Percentiles rank a stretch among this genome's conserved stretches.
Conservation (phyloP, 495 filamentous ascomycete genomes). For the Aspergillus baeticus region DNA sequence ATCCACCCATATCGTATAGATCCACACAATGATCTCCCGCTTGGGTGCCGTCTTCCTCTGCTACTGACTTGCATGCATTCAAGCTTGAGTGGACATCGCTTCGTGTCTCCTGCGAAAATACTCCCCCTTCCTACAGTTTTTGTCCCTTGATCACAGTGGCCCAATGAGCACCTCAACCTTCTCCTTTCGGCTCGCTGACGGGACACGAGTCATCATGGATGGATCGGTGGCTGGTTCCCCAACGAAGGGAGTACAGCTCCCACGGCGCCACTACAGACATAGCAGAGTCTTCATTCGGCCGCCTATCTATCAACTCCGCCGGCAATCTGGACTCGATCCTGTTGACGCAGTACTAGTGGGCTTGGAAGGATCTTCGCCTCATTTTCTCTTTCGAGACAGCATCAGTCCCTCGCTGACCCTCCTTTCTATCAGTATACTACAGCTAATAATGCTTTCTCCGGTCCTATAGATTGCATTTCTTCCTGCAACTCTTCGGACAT, state of each 20-base stretch:
- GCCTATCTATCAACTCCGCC: conserved; percentile 9
- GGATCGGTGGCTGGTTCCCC: conserved; percentile 18
- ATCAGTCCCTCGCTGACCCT: conserved; percentile 20
- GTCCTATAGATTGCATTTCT: conserved; percentile 13
- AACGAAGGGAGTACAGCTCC: conserved; percentile 11
- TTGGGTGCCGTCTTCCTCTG: background rate
- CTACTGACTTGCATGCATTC: conserved; percentile 15
- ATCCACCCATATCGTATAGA: conserved; percentile 5
- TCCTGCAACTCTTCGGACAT: conserved; percentile 25
- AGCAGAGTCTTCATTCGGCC: conserved; percentile 15
- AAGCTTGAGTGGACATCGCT: conserved; percentile 10
- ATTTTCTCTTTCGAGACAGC: conserved; percentile 19
- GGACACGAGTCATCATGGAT: conserved; percentile 16
- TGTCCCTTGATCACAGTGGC: conserved; percentile 11
- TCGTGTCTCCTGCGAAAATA: conserved; percentile 14
- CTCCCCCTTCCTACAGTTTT: background rate
- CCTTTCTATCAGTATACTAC: conserved; percentile 22
- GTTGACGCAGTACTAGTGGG: conserved; percentile 1
- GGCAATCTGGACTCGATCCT: conserved; percentile 8
- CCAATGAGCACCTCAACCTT: conserved; percentile 8
- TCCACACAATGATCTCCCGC: background rate
- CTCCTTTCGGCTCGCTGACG: conserved; percentile 15
- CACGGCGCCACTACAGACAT: conserved; percentile 13
- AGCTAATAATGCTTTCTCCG: conserved; percentile 18
- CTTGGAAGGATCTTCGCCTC: conserved; percentile 16